Conservation (phyloP, 148 eudicot species). For the Vaccinium macrocarpon region DNA sequence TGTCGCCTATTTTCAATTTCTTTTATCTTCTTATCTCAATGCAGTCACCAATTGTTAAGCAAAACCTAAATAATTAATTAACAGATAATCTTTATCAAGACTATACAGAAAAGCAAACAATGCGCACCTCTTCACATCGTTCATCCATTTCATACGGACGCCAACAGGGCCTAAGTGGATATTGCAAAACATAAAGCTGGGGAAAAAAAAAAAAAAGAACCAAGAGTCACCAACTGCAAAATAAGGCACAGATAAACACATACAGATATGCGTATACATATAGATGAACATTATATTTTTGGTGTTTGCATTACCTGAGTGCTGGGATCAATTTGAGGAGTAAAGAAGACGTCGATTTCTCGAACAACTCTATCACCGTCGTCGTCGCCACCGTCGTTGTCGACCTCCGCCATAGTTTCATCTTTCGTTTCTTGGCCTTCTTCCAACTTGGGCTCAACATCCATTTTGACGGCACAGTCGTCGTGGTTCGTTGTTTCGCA, state of each 20-base stretch:
- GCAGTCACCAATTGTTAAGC: background rate
- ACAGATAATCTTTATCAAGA: background rate
- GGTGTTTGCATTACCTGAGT: slow-evolving; percentile 23
- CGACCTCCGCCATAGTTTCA: slow-evolving; percentile 28
- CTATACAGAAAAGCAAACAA: background rate
- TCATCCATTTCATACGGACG: slow-evolving; percentile 89
- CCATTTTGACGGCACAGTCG: slow-evolving; percentile 19
- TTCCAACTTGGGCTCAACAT: slow-evolving; percentile 23
- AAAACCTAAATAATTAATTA: background rate
- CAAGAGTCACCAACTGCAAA: slow-evolving; percentile 10
- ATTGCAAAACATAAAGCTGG: slow-evolving; percentile 79
- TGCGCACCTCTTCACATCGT: slow-evolving; percentile 58
- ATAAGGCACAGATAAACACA: background rate
- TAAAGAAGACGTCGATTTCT: slow-evolving; percentile 51
- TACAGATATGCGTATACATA: background rate
- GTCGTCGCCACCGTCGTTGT: slow-evolving; percentile 15
- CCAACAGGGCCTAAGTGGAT: slow-evolving; percentile 81
- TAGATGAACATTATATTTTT: background rate
- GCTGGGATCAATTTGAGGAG: slow-evolving; percentile 29
- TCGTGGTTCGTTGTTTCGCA: slow-evolving; percentile 10
- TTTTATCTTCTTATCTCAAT: background rate
- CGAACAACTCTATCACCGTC: slow-evolving; percentile 45
- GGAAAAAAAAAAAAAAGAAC: slow-evolving; percentile 23
- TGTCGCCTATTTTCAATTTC: background rate
- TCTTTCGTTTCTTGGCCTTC: slow-evolving; percentile 8